Percentiles rank a stretch among this genome's conserved stretches.
phyloP scores from a whole-genome alignment of 768 basidiomycete genomes.

The Amyloporia xantha region DNA sequence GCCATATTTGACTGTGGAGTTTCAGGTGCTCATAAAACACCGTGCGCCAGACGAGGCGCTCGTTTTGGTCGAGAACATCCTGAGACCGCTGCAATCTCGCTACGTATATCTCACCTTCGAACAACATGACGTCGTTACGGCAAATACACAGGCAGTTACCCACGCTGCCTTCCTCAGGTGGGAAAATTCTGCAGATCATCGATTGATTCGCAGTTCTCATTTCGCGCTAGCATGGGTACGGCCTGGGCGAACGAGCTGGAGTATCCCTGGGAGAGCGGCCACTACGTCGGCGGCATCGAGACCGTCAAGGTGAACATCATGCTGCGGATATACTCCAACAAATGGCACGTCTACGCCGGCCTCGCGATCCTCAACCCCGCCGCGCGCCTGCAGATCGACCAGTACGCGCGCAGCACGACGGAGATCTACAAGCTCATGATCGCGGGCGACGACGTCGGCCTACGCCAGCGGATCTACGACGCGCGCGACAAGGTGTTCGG shows the following conservation, averaged over 20 bases:
- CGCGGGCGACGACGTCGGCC: conserved; percentile 39
- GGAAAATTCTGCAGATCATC: conserved; percentile 3
- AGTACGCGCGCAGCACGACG: conserved; percentile 78
- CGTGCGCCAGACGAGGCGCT: conserved; percentile 72
- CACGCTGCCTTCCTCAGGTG: conserved; percentile 97
- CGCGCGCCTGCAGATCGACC: conserved; percentile 83
- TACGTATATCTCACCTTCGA: conserved; percentile 94
- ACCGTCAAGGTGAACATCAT: conserved; percentile 97
- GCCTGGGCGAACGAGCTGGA: conserved; percentile 75
- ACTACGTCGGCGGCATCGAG: conserved; percentile 96
- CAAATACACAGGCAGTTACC: conserved; percentile 97
- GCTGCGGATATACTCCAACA: conserved; percentile 92
- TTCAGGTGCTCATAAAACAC: conserved; percentile 83
- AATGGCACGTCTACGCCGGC: conserved; percentile 99
- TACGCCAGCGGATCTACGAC: conserved; percentile 67
- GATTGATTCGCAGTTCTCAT: not conserved
- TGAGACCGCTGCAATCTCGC: conserved; percentile 73
- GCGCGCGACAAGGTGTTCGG: conserved; percentile 78
- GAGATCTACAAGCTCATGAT: conserved; percentile 98
- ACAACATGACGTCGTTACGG: conserved; percentile 93
- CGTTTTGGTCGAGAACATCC: conserved; percentile 71
- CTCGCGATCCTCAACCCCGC: conserved; percentile 96
- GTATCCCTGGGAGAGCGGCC: conserved; percentile 95
- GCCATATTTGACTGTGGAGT: not conserved
- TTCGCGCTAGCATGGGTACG: conserved; percentile 80